Evolutionary conservation across 2,329 filamentous ascomycete species (phyloP).

Genomic region (Dactylella cylindrospora): DNA sequence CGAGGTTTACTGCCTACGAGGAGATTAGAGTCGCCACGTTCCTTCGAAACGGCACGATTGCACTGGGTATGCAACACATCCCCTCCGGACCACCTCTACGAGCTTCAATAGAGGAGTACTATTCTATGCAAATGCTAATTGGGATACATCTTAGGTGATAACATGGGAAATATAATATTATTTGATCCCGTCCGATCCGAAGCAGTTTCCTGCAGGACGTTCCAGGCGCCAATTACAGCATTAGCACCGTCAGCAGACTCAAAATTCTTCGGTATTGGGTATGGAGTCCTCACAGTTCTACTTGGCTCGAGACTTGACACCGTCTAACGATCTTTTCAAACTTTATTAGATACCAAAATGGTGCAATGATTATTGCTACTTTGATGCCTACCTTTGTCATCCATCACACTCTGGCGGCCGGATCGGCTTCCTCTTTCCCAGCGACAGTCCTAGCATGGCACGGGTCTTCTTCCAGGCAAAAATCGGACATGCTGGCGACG

Average conservation of each 20-base stretch:
- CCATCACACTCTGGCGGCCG: constrained; percentile 81
- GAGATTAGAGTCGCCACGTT: constrained; percentile 80
- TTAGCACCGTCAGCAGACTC: constrained; percentile 86
- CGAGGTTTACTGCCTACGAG: constrained; percentile 90
- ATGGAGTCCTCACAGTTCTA: constrained; percentile 50
- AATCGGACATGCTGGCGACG: constrained; percentile 95
- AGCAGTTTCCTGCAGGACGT: constrained; percentile 84
- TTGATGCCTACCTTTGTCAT: constrained; percentile 92
- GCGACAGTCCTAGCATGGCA: constrained; percentile 91
- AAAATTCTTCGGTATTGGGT: constrained; percentile 95
- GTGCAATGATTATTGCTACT: constrained; percentile 84
- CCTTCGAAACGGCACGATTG: constrained; percentile 97
- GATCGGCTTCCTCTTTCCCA: constrained; percentile 76
- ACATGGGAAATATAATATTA: constrained; percentile 86
- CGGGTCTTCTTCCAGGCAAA: constrained; percentile 90
- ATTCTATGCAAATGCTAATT: constrained; percentile 44
- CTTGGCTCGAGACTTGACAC: neutral
- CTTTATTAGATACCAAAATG: constrained; percentile 78
- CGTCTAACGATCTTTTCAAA: constrained; percentile 2
- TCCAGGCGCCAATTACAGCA: constrained; percentile 93
- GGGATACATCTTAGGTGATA: constrained; percentile 67
- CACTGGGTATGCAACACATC: constrained; percentile 71
- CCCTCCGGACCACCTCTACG: constrained; percentile 1
- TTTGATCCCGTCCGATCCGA: constrained; percentile 93
- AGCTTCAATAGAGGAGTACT: constrained; percentile 3